Conservation (phyloP, 2,329 filamentous ascomycete species). For the Pleomassaria siparia region DNA sequence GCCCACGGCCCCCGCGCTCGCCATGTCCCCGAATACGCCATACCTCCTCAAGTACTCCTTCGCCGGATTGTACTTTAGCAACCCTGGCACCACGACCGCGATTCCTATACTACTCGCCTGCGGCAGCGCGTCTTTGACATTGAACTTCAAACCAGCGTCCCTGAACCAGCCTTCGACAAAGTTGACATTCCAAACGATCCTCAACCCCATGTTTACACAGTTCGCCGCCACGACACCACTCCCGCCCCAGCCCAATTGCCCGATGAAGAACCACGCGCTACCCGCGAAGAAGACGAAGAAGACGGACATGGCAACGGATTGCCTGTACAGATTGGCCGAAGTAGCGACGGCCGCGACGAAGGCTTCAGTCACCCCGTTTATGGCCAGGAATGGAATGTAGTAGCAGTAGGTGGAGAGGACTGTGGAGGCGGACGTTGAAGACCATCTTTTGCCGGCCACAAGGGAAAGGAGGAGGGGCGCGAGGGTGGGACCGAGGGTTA, state of each 20-base stretch:
- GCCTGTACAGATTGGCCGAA: slow-evolving; percentile 70
- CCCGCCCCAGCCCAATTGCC: slow-evolving; percentile 70
- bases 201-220: slow-evolving; percentile 82
- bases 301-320: slow-evolving; percentile 80
- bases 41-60: slow-evolving; percentile 45
- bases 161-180: slow-evolving; percentile 63
- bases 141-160: slow-evolving; percentile 19
- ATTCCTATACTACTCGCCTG: slow-evolving; percentile 37
- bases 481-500: slow-evolving; percentile 72
- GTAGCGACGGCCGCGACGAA: slow-evolving; percentile 89
- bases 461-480: slow-evolving; percentile 73
- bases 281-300: slow-evolving; percentile 77
- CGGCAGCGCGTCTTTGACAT: slow-evolving; percentile 21
- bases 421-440: slow-evolving; percentile 67
- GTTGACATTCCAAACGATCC: slow-evolving; percentile 75
- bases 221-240: slow-evolving; percentile 84
- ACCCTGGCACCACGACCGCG: slow-evolving; percentile 38
- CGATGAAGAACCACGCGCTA: slow-evolving; percentile 74
- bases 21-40: slow-evolving; percentile 44
- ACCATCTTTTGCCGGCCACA: slow-evolving; percentile 78
- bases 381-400: slow-evolving; percentile 87
- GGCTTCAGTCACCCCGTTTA: slow-evolving; percentile 89
- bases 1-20: not conserved
- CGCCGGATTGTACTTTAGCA: slow-evolving; percentile 37
- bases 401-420: slow-evolving; percentile 83